phyloP scores from a whole-genome alignment of 2,329 filamentous ascomycete genomes.

The Fusarium sp. region DNA sequence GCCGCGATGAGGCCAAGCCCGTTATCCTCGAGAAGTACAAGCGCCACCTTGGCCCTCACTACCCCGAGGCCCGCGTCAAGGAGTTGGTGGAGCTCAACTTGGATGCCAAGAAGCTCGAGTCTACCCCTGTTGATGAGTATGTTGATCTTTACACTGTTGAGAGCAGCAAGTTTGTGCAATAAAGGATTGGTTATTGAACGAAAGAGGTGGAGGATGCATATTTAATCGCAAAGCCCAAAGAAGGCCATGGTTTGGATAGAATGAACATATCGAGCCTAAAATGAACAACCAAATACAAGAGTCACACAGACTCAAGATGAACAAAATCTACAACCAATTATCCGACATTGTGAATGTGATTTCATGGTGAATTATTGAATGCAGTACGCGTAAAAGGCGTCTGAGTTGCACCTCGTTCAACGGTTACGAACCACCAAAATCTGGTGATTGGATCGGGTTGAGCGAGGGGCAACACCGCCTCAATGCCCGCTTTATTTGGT shows the following conservation, averaged over 20 bases:
- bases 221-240: conserved; percentile 31
- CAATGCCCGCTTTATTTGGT: conserved; percentile 43
- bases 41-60: conserved; percentile 89
- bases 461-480: conserved; percentile 44
- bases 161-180: conserved; percentile 69
- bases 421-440: conserved; percentile 14
- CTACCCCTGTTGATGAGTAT: conserved; percentile 89
- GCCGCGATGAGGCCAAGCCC: conserved; percentile 96
- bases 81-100: conserved; percentile 84
- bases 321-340: neutral
- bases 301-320: conserved; percentile 8
- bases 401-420: conserved; percentile 12
- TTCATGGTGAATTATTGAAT: neutral
- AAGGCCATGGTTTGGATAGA: conserved; percentile 25
- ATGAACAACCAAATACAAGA: conserved; percentile 20
- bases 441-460: conserved; percentile 37
- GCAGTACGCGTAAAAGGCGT: conserved; percentile 6
- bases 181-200: conserved; percentile 5
- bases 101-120: conserved; percentile 80
- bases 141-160: conserved; percentile 82
- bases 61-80: conserved; percentile 79
- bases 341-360: neutral
- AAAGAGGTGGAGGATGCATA: conserved; percentile 21
- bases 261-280: conserved; percentile 20
- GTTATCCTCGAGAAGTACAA: conserved; percentile 96